These are phyloP conservation scores for Rhizopus stolonifer DNA, from an alignment of 371 early-diverging fungal genomes.

Conservation along the genomic window DNA sequence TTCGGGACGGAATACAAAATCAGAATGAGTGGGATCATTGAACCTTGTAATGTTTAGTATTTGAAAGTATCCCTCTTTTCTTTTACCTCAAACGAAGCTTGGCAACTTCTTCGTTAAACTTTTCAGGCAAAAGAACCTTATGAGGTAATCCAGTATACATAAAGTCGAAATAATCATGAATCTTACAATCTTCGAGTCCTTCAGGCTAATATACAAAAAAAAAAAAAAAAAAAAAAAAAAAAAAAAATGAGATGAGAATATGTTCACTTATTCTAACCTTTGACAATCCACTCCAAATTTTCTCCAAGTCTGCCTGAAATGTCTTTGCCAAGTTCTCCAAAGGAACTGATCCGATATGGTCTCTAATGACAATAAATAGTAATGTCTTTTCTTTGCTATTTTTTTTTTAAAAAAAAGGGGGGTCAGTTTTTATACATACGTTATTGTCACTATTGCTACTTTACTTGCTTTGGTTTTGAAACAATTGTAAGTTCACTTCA, in stretches of 20 bases:
- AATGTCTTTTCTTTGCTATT: slow-evolving; percentile 79
- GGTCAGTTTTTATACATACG: not conserved
- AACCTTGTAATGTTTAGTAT: slow-evolving; percentile 52
- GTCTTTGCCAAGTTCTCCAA: slow-evolving; percentile 79
- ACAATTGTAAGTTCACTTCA: slow-evolving; percentile 96
- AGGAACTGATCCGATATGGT: slow-evolving; percentile 90
- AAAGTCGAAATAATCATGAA: slow-evolving; percentile 92
- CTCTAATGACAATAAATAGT: slow-evolving; percentile 94
- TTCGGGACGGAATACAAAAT: slow-evolving; percentile 83
- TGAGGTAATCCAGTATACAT: slow-evolving; percentile 92
- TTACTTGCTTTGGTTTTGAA: slow-evolving; percentile 73
- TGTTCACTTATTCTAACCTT: slow-evolving; percentile 57
- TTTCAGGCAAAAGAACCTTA: slow-evolving; percentile 80
- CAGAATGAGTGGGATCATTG: slow-evolving; percentile 60
- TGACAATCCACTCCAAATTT: slow-evolving; percentile 86
- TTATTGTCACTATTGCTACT: not conserved
- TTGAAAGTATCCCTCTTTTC: not conserved
- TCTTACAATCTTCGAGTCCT: slow-evolving; percentile 74
- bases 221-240: too few species aligned
- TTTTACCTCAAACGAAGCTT: slow-evolving; percentile 67
- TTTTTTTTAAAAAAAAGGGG: not conserved
- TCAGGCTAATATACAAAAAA: slow-evolving; percentile 75
- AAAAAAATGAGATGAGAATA: too few species aligned
- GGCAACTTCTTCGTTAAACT: slow-evolving; percentile 76
- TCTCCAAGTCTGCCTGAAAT: slow-evolving; percentile 78